Evolutionary conservation across 805 yeast genomes (phyloP).

Genomic region (Tetrapisispora arboricola): DNA sequence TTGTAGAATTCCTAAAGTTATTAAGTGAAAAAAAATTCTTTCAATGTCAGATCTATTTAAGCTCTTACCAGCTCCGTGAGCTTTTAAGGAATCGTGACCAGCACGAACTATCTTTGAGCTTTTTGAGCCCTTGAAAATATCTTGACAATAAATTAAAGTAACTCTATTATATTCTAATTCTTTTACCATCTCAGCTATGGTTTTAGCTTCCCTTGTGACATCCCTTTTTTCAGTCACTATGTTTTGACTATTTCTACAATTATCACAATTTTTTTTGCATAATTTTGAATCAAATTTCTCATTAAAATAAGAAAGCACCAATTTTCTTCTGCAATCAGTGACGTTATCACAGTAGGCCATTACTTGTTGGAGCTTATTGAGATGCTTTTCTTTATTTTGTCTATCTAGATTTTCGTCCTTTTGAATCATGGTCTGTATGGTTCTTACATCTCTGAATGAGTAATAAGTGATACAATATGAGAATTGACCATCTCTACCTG

Average conservation of each 20-base stretch:
- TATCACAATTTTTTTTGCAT: slow-evolving; percentile 76
- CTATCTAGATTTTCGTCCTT: slow-evolving; percentile 59
- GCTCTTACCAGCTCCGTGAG: slow-evolving; percentile 61
- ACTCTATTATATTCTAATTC: slow-evolving; percentile 48
- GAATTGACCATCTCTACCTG: slow-evolving; percentile 86
- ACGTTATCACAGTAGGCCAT: slow-evolving; percentile 85
- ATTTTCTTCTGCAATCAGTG: slow-evolving; percentile 82
- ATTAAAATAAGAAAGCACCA: slow-evolving; percentile 83
- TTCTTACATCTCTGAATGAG: slow-evolving; percentile 67
- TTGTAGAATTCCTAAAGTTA: slow-evolving; percentile 51
- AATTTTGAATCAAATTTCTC: slow-evolving; percentile 59
- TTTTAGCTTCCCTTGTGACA: slow-evolving; percentile 53
- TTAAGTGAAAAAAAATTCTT: slow-evolving; percentile 69
- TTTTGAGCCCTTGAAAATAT: slow-evolving; percentile 66
- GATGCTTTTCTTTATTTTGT: slow-evolving; percentile 63
- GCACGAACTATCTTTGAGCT: slow-evolving; percentile 47
- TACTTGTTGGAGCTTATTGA: slow-evolving; percentile 68
- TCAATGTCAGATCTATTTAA: slow-evolving; percentile 64
- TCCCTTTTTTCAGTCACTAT: slow-evolving; percentile 45
- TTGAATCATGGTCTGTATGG: slow-evolving; percentile 65
- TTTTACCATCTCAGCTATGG: slow-evolving; percentile 50
- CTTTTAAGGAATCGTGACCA: slow-evolving; percentile 51
- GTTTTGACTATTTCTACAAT: slow-evolving; percentile 44
- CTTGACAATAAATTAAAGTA: slow-evolving; percentile 74
- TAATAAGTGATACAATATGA: slow-evolving; percentile 81